Percentiles rank a stretch among this genome's conserved stretches.
These are phyloP conservation scores for Hordeum vulgare DNA, from an alignment of 176 grass and related monocot genomes.

Conservation along the genomic window MorexV3_pseudomolecules_assembly NC_058522.1:529182521-529183020, in stretches of 20 bases:
- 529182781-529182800: not conserved
- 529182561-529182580: constrained; percentile 37
- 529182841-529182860: not conserved
- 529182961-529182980: no score
- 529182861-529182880: no score
- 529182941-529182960: no score
- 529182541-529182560: constrained; percentile 42
- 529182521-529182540: constrained; percentile 31
- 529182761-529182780: not conserved
- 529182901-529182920: no score
- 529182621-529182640: not conserved
- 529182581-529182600: constrained; percentile 32
- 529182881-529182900: no score
- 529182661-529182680: not conserved
- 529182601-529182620: constrained; percentile 16
- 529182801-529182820: not conserved
- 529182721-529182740: not conserved
- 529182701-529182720: not conserved
- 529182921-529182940: no score
- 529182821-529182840: not conserved
- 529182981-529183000: no score
- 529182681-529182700: not conserved
- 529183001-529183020: no score
- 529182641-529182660: not conserved
- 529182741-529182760: not conserved